These are phyloP conservation scores for Forsythia viridissima DNA, from an alignment of 257 asterid species.

Conservation along the genomic window DNA sequence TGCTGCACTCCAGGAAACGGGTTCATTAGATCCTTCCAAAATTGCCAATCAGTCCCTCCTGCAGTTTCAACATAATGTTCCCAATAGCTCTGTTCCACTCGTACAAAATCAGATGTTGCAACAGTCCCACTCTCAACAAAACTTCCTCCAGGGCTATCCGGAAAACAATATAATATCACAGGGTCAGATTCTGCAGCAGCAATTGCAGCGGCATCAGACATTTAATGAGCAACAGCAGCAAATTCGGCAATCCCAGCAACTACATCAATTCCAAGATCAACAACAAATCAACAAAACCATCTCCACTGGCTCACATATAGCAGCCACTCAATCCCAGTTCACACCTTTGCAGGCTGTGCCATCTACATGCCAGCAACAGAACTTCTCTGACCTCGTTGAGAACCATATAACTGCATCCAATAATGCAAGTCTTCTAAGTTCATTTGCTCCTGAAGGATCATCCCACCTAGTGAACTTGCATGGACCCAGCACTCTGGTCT, in stretches of 20 bases:
- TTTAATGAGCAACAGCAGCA: conserved; percentile 48
- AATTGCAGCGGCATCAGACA: conserved; percentile 49
- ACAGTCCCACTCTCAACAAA: conserved; percentile 59
- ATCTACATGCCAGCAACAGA: conserved; percentile 60
- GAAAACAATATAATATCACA: conserved; percentile 63
- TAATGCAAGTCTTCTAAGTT: conserved; percentile 57
- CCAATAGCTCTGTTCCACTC: conserved; percentile 51
- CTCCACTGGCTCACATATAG: conserved; percentile 46
- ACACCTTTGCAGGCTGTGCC: conserved; percentile 48
- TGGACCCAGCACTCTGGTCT: conserved; percentile 48
- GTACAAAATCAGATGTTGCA: conserved; percentile 68
- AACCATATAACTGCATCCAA: conserved; percentile 53
- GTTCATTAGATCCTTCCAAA: conserved; percentile 61
- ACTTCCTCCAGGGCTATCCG: conserved; percentile 55
- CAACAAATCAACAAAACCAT: conserved; percentile 42
- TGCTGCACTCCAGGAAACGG: conserved; percentile 55
- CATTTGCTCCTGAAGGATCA: conserved; percentile 65
- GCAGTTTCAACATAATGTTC: conserved; percentile 64
- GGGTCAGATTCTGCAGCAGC: conserved; percentile 81
- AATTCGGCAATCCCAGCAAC: conserved; percentile 43
- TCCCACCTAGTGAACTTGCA: conserved; percentile 46
- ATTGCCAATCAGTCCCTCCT: conserved; percentile 56
- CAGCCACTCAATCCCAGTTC: conserved; percentile 52
- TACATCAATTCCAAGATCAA: conserved; percentile 50
- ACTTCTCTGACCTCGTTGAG: conserved; percentile 57